A percentile compares a stretch with the other conserved stretches of the same genome.
phyloP scores from a whole-genome alignment of 495 filamentous ascomycete species.

The Penicilliopsis zonata region DNA sequence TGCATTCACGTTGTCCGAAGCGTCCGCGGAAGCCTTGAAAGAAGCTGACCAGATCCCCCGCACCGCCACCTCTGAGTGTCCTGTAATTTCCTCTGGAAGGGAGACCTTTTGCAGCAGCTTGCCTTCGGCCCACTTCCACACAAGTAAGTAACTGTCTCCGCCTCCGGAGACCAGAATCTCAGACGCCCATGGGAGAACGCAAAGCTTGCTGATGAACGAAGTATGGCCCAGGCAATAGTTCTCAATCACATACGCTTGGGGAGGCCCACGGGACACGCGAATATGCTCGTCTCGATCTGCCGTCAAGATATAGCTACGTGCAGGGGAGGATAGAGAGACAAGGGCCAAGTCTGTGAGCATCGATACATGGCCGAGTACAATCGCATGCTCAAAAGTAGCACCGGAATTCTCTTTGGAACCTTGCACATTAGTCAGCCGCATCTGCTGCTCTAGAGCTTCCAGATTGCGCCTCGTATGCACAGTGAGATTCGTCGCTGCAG shows the following conservation, averaged over 20 bases:
- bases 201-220: slow-evolving; percentile 68
- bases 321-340: slow-evolving; percentile 23
- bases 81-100: slow-evolving; percentile 10
- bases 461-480: slow-evolving; percentile 78
- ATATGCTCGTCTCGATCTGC: slow-evolving; percentile 96
- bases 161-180: slow-evolving; percentile 71
- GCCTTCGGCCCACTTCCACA: slow-evolving; percentile 70
- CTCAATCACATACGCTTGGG: slow-evolving; percentile 83
- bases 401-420: slow-evolving; percentile 31
- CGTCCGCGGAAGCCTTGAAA: slow-evolving; percentile 4
- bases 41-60: slow-evolving; percentile 27
- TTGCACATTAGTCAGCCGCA: slow-evolving; percentile 33
- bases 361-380: slow-evolving; percentile 87
- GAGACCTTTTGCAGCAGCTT: slow-evolving; percentile 37
- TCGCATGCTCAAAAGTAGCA: slow-evolving; percentile 53
- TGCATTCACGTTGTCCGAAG: slow-evolving; percentile 8
- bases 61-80: slow-evolving; percentile 16
- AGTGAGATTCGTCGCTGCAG: slow-evolving; percentile 58
- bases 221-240: slow-evolving; percentile 76
- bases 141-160: slow-evolving; percentile 62
- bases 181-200: slow-evolving; percentile 41
- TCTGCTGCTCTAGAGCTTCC: slow-evolving; percentile 61
- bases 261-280: slow-evolving; percentile 70
- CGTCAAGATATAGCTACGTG: slow-evolving; percentile 64
- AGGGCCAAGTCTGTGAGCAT: slow-evolving; percentile 67